Evolutionary conservation across 805 yeast species (phyloP).

Genomic region (Wickerhamiella dianesei): DNA sequence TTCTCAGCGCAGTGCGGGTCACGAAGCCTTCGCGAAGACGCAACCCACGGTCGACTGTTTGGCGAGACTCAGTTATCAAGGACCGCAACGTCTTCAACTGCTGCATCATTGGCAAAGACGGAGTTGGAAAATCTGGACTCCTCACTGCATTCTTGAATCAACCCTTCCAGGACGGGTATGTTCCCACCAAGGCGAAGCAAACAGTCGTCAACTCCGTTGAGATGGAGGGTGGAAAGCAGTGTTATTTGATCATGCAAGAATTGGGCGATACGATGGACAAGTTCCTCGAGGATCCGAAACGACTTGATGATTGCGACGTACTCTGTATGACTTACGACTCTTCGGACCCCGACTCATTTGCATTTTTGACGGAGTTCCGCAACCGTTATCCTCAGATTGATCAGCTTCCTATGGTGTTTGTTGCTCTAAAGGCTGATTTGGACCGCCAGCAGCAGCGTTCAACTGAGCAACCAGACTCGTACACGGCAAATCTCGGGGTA

Average conservation of each 20-base stretch:
- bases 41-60: slow-evolving; percentile 48
- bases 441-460: slow-evolving; percentile 92
- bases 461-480: slow-evolving; percentile 75
- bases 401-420: slow-evolving; percentile 69
- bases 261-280: slow-evolving; percentile 78
- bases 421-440: slow-evolving; percentile 86
- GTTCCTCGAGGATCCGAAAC: slow-evolving; percentile 51
- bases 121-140: slow-evolving; percentile 77
- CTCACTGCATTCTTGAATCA: slow-evolving; percentile 62
- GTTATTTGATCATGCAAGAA: slow-evolving; percentile 82
- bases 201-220: slow-evolving; percentile 88
- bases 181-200: slow-evolving; percentile 71
- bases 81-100: slow-evolving; percentile 92
- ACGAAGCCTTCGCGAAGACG: slow-evolving; percentile 70
- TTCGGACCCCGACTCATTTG: slow-evolving; percentile 89
- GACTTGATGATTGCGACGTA: slow-evolving; percentile 80
- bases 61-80: slow-evolving; percentile 46
- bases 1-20: slow-evolving; percentile 48
- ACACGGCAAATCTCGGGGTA: slow-evolving; percentile 48
- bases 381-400: slow-evolving; percentile 43
- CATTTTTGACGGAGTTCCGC: slow-evolving; percentile 61
- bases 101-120: slow-evolving; percentile 70
- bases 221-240: slow-evolving; percentile 86
- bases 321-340: slow-evolving; percentile 85
- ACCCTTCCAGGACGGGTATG: slow-evolving; percentile 51